Base-by-base conservation (phyloP, 1,139 yeast species). In the Magnusiomyces suaveolens region DNA sequence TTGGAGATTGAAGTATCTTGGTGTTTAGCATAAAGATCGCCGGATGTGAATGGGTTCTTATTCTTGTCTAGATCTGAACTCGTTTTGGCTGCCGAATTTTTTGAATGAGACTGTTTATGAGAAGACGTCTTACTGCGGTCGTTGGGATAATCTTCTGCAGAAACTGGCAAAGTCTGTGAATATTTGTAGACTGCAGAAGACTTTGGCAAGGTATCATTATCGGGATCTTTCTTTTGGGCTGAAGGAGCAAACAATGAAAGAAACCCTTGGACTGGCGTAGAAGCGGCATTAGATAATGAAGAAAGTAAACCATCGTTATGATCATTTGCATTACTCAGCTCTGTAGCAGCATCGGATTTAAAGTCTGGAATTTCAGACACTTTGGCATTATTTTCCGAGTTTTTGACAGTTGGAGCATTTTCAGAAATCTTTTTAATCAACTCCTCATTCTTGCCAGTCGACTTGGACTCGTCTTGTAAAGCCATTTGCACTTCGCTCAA, bases 401-500 rank as follows among this genome's bases (percentile, higher is more conserved):
- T 47, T n/a, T 54, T 43, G 53, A 53, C 52, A 51, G 57, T 62
- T 3, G 57, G 60, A 53, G 56, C 44, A 18, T 14, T 47, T 44
- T 46, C 51, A 24, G 24, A 2, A 12, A 36, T 43, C 6, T 59
- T 58, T 38, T 24, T 43, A 16, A 29, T 48, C 26, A 44, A 49
- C 18, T 50, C 49, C n/a, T 49, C 21, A 8, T 49, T 24, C 46
- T 49, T 2, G 10, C 16, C 46, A n/a, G 25, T 18, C 25, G 21
- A 41, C 4, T 32, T 18, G 2, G 20, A 26, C 46, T 20, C 38
- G 18, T 48, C 18, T 21, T 51, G 29, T 18, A 38, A n/a, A 46
- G 78, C 73, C 39, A 67, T 66, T 20, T 72, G 73, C 1, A 82
- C 81, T 52, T 76, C 74, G 3, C 78, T 72, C 18, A 80, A 69